Evolutionary conservation across 192 early-diverging fungal species (phyloP), one percentile per base, ranked within the genome.

Genomic region (Chytriomyces confervae): DNA sequence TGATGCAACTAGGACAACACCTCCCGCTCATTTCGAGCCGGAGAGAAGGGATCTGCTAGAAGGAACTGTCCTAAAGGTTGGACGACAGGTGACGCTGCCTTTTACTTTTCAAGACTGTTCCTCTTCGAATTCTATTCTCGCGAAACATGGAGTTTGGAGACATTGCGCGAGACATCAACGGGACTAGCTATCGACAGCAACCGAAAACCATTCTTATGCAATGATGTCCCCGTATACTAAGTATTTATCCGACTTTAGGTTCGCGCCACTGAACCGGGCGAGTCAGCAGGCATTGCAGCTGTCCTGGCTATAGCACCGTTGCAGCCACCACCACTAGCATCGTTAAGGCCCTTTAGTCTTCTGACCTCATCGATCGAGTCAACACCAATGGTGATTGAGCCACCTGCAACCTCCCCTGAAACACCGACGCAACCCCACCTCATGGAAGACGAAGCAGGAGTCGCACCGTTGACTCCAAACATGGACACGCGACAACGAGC

Each of bases 21-120:
- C 76, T 2, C 68, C 76, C 16, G 76, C 76, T 1, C 66, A 69
- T 13, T 77, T 77, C 50, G 76, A 77, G 20, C 76, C 66, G 7
- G 76, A 69, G 23, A 36, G 68, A 70, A 45, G 76, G 46, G 66
- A 77, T 27, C 45, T 77, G 8, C 62, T 45, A n/a, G 76, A 77
- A 68, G 76, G 76, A 68, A 68, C 66, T 24, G 65, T 77, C 8
- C 43, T 77, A 8, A 77, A 77, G 50, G 69, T 77, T 77, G 76
- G 76, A 7, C 66, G 76, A 27, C 76, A 77, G 76, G 76, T 77
- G 9, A 16, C 50, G 36, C 36, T 36, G 36, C 36, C 36, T 36
- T 36, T 36, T 36, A 36, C 36, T 36, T 36, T 36, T 36, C 36
- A 36, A 36, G 36, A 2, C 3, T 2, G 36, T 36, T 36, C 36